phyloP scores from a whole-genome alignment of 2,329 filamentous ascomycete genomes.

The Neocucurbitaria cava region DNA sequence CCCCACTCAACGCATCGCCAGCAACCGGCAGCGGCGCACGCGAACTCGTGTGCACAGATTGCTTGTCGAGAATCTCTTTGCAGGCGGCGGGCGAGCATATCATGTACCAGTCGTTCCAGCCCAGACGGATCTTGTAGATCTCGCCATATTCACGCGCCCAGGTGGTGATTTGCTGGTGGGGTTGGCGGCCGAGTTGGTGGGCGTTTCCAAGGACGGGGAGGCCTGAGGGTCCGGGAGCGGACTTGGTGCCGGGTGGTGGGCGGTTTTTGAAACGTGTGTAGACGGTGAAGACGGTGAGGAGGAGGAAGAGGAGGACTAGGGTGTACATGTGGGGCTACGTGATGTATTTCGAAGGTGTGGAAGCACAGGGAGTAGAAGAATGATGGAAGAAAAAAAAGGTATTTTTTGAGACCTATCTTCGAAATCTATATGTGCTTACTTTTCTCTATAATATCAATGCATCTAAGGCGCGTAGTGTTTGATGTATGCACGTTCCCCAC shows the following conservation, averaged over 20 bases:
- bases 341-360: not conserved
- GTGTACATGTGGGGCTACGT: slow-evolving; percentile 27
- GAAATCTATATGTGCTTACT: slow-evolving; percentile 3
- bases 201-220: slow-evolving; percentile 40
- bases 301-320: slow-evolving; percentile 18
- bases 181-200: slow-evolving; percentile 35
- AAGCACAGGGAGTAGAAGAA: not conserved
- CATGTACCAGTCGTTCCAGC: slow-evolving; percentile 56
- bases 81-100: slow-evolving; percentile 54
- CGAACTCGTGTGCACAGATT: slow-evolving; percentile 46
- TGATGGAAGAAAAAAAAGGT: not conserved
- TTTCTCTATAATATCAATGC: not conserved
- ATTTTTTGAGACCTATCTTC: not conserved
- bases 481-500: slow-evolving; percentile 15
- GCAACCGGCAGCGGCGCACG: slow-evolving; percentile 50
- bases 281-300: slow-evolving; percentile 16
- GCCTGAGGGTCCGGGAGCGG: slow-evolving; percentile 34
- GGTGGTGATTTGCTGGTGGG: slow-evolving; percentile 38
- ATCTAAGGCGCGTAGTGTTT: not conserved
- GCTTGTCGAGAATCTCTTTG: slow-evolving; percentile 55
- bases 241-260: slow-evolving; percentile 21
- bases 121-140: slow-evolving; percentile 53
- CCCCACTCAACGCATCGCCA: slow-evolving; percentile 50
- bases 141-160: slow-evolving; percentile 56
- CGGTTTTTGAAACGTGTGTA: slow-evolving; percentile 15